Conservation (phyloP, 345 rosid genomes). For the Capsella bursapastoris region DNA sequence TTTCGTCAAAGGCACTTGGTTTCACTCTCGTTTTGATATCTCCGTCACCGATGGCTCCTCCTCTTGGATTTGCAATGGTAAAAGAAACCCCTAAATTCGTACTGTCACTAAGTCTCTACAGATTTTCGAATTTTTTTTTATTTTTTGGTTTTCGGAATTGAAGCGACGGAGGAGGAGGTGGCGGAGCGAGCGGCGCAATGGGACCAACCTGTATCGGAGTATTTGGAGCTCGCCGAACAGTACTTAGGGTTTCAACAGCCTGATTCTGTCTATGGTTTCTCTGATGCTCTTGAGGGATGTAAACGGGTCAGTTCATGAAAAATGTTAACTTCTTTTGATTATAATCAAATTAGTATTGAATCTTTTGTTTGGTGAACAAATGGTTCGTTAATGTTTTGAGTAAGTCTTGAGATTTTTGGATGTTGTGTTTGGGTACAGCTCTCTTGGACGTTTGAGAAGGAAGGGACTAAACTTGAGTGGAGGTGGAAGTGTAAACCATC, state of each 20-base stretch:
- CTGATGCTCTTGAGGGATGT: slow-evolving; percentile 72
- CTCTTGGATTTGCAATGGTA: slow-evolving; percentile 83
- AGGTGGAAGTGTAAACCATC: slow-evolving; percentile 80
- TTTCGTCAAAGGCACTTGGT: slow-evolving; percentile 81
- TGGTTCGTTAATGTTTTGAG: neutral
- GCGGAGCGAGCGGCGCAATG: slow-evolving; percentile 82
- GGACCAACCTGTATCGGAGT: slow-evolving; percentile 77
- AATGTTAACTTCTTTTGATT: neutral
- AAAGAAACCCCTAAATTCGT: neutral
- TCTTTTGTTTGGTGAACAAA: neutral
- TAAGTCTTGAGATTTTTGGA: neutral
- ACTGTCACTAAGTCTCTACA: neutral
- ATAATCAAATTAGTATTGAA: neutral
- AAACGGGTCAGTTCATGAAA: slow-evolving; percentile 63
- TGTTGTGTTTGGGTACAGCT: slow-evolving; percentile 52
- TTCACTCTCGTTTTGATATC: slow-evolving; percentile 62
- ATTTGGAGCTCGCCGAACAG: slow-evolving; percentile 72
- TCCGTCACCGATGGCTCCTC: slow-evolving; percentile 77
- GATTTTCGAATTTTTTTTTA: neutral
- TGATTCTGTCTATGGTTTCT: slow-evolving; percentile 64
- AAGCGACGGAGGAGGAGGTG: slow-evolving; percentile 77
- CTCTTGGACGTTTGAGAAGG: slow-evolving; percentile 91
- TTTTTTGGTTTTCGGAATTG: neutral
- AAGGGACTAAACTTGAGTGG: slow-evolving; percentile 91
- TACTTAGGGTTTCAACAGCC: slow-evolving; percentile 84